Evolutionary conservation across 345 rosid genomes (phyloP).

Genomic region (Laguncularia racemosa): DNA sequence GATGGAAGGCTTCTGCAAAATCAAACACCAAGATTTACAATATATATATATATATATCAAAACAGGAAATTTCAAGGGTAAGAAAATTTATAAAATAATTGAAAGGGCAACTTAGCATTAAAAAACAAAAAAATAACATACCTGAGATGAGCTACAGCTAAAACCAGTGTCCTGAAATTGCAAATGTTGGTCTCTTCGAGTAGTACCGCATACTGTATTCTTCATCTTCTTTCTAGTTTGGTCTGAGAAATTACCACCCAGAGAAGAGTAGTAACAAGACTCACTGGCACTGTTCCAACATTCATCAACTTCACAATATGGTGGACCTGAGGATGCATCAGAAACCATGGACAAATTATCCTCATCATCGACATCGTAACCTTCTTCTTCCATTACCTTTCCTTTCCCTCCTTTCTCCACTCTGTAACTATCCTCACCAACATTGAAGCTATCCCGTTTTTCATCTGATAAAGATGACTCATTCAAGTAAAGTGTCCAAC

Average conservation of each 20-base stretch:
- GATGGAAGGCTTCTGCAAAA: too few relatives aligned
- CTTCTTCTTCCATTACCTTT: conserved; percentile 2
- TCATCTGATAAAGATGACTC: conserved; percentile 5
- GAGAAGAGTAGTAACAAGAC: not conserved
- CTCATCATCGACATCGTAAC: not conserved
- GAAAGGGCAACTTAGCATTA: too few relatives aligned
- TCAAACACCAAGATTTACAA: too few relatives aligned
- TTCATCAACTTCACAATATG: conserved; percentile 1
- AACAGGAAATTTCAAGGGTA: too few relatives aligned
- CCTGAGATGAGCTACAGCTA: conserved; percentile 3
- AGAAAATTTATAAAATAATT: too few relatives aligned
- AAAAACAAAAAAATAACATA: not conserved
- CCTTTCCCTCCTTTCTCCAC: too few relatives aligned
- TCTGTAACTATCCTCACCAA: not conserved
- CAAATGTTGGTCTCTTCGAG: not conserved
- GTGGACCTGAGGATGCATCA: conserved; percentile 20
- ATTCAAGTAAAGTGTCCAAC: conserved; percentile 18
- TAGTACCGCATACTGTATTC: not conserved
- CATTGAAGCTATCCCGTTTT: not conserved
- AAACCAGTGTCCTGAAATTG: conserved; percentile 12
- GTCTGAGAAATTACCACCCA: not conserved
- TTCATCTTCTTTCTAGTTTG: not conserved
- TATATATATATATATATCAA: too few relatives aligned
- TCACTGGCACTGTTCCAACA: not conserved
- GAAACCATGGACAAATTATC: conserved; percentile 18